phyloP scores from a whole-genome alignment of 257 asterid species.

The Avicennia marina region DNA sequence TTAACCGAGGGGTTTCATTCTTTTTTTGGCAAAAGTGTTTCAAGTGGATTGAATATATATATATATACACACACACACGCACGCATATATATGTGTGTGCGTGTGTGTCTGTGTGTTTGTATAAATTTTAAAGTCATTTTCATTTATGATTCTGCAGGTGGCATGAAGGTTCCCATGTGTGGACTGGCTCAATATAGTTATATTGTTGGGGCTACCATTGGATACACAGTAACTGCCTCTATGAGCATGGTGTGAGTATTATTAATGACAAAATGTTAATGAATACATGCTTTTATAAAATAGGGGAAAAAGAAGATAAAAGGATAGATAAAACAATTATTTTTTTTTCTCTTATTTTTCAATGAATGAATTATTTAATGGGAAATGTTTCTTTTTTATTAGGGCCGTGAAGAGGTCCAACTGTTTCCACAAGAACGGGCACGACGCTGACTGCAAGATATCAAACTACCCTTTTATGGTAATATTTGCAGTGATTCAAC shows the following conservation, averaged over 20 bases:
- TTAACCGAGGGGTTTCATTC: too few species aligned
- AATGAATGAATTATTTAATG: too few species aligned
- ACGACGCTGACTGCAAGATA: slow-evolving; percentile 32
- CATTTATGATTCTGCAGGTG: slow-evolving; percentile 35
- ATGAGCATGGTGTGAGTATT: slow-evolving; percentile 70
- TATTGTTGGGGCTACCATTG: slow-evolving; percentile 62
- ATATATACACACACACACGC: too few species aligned
- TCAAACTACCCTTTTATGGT: slow-evolving; percentile 61
- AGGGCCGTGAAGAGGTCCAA: slow-evolving; percentile 84
- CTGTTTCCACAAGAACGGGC: slow-evolving; percentile 69
- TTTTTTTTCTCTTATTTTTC: too few species aligned
- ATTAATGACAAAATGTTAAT: not conserved
- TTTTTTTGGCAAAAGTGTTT: too few species aligned
- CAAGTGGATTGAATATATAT: too few species aligned
- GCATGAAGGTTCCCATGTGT: slow-evolving; percentile 47
- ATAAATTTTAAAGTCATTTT: too few species aligned
- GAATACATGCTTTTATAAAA: not conserved
- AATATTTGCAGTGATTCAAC: slow-evolving; percentile 59
- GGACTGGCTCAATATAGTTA: slow-evolving; percentile 63
- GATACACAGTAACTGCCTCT: slow-evolving; percentile 73
- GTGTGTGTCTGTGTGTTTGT: too few species aligned
- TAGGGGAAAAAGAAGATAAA: too few species aligned
- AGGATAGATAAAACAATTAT: too few species aligned
- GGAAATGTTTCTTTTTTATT: not conserved
- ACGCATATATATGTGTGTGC: too few species aligned